These are phyloP conservation scores for Quercus berberidifolia DNA, from an alignment of 306 rosid species.

Conservation along the genomic window DNA sequence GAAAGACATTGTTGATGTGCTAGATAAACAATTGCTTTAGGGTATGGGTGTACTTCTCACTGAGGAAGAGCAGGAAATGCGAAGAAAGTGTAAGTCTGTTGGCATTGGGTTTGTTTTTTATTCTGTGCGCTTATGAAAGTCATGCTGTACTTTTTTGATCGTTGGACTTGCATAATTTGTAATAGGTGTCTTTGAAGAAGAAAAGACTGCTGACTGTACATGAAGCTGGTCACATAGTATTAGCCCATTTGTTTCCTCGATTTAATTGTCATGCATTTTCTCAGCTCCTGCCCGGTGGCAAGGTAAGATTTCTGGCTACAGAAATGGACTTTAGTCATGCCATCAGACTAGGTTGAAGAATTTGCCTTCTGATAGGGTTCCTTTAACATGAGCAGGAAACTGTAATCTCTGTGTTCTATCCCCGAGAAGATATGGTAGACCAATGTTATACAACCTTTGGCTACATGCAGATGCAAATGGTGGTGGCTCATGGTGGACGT, in stretches of 20 bases:
- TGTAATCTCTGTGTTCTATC: slow-evolving; percentile 84
- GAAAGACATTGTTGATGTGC: too few relatives aligned
- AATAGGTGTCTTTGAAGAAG: slow-evolving; percentile 76
- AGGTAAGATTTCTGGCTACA: slow-evolving; percentile 51
- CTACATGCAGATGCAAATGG: slow-evolving; percentile 94
- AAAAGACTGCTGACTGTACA: slow-evolving; percentile 88
- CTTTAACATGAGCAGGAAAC: slow-evolving; percentile 64
- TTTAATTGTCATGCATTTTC: slow-evolving; percentile 99
- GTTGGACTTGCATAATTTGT: neutral
- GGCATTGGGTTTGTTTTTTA: too few relatives aligned
- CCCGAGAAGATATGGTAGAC: slow-evolving; percentile 92
- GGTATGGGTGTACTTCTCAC: too few relatives aligned
- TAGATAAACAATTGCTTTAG: too few relatives aligned
- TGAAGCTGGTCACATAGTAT: slow-evolving; percentile 90
- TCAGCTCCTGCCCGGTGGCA: slow-evolving; percentile 97
- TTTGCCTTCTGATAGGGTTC: slow-evolving; percentile 10
- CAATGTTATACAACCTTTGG: slow-evolving; percentile 97
- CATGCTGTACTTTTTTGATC: too few relatives aligned
- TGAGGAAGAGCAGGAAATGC: too few relatives aligned
- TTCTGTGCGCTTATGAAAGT: too few relatives aligned
- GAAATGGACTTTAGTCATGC: slow-evolving; percentile 10
- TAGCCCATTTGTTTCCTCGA: slow-evolving; percentile 93
- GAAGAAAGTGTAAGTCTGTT: too few relatives aligned
- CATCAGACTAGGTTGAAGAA: slow-evolving; percentile 10
- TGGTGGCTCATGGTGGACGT: slow-evolving; percentile 95